These are phyloP conservation scores for Cercospora sp. DNA, from an alignment of 2,329 filamentous ascomycete species.

Conservation along the genomic window DNA sequence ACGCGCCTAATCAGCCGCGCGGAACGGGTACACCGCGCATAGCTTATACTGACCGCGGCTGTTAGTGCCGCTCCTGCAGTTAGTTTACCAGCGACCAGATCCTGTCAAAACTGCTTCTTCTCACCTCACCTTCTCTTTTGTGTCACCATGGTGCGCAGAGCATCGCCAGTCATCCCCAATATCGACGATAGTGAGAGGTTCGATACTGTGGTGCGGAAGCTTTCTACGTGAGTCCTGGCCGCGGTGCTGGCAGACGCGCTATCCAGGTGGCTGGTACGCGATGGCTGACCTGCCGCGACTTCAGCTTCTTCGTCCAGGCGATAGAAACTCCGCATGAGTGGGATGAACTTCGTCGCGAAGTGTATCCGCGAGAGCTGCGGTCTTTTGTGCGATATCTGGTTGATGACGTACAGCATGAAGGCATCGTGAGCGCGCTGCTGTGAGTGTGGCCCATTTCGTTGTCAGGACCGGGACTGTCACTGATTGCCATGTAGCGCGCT, in stretches of 20 bases:
- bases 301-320: constrained; percentile 63
- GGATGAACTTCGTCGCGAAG: constrained; percentile 69
- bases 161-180: constrained; percentile 30
- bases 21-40: not conserved
- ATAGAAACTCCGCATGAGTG: constrained; percentile 68
- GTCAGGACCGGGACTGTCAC: not conserved
- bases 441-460: constrained; percentile 40
- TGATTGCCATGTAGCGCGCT: constrained; percentile 57
- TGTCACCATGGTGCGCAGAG: constrained; percentile 3
- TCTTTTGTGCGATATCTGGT: constrained; percentile 67
- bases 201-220: constrained; percentile 65
- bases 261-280: constrained; percentile 11
- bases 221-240: constrained; percentile 56
- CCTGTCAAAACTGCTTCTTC: constrained; percentile 1
- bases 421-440: constrained; percentile 72
- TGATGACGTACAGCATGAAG: constrained; percentile 64
- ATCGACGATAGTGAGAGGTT: constrained; percentile 63
- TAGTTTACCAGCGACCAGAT: constrained; percentile 7
- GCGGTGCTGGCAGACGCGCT: constrained; percentile 2
- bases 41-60: constrained; percentile 3
- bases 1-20: not conserved
- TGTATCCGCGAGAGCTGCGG: constrained; percentile 58
- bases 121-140: not conserved
- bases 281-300: constrained; percentile 15
- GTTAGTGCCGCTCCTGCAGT: constrained; percentile 5